Evolutionary conservation across 805 yeast genomes (phyloP).

Genomic region (Candida multigemmis): DNA sequence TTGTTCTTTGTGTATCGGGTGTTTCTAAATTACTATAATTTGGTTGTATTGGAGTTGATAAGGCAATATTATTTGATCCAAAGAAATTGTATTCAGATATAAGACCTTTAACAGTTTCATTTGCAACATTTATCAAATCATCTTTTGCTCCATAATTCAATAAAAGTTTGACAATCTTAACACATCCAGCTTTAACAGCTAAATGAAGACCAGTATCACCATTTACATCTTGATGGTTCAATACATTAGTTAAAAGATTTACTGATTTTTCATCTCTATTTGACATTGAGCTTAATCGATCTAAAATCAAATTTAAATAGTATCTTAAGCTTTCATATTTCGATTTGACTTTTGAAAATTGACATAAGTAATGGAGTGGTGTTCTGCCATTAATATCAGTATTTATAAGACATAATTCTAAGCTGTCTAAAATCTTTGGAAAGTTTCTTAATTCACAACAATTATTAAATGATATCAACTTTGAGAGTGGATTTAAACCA

Average conservation of each 20-base stretch:
- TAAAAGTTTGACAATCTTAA: constrained; percentile 68
- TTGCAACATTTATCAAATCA: constrained; percentile 33
- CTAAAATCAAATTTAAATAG: constrained; percentile 68
- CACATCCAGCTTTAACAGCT: constrained; percentile 60
- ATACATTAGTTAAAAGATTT: constrained; percentile 50
- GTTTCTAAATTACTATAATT: constrained; percentile 17
- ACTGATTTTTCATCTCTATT: constrained; percentile 36
- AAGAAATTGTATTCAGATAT: constrained; percentile 29
- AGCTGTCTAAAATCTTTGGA: constrained; percentile 64
- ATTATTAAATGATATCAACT: constrained; percentile 81
- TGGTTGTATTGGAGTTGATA: constrained; percentile 22
- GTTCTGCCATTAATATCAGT: constrained; percentile 69
- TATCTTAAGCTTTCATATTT: constrained; percentile 75
- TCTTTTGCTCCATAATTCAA: constrained; percentile 78
- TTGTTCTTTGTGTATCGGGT: constrained; percentile 38
- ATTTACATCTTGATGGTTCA: constrained; percentile 69
- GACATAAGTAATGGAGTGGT: constrained; percentile 78
- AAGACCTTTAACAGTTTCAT: constrained; percentile 36
- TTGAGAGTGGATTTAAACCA: constrained; percentile 84
- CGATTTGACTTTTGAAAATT: constrained; percentile 53
- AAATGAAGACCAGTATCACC: constrained; percentile 86
- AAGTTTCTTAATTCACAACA: constrained; percentile 76
- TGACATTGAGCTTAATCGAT: constrained; percentile 50
- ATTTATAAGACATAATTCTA: constrained; percentile 70
- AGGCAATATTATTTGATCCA: constrained; percentile 4